Percentiles rank a stretch among this genome's conserved stretches.
Evolutionary conservation across 495 filamentous ascomycete species (phyloP).

Genomic region (Pyrenula massariospora): DNA sequence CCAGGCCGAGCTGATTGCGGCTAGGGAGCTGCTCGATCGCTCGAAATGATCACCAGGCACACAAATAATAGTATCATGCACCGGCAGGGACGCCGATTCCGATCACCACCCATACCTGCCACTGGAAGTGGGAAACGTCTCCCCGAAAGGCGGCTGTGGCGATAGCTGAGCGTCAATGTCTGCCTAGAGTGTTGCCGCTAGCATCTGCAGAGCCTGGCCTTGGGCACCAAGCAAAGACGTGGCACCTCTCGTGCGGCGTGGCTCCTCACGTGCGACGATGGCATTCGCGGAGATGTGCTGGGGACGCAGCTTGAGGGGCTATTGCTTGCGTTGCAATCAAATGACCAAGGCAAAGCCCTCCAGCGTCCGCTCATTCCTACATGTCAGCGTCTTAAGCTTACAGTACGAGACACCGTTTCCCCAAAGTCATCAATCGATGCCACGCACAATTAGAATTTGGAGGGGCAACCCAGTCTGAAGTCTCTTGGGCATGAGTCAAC

Average conservation of each 20-base stretch:
- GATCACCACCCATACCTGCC: too few species aligned
- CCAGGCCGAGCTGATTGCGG: slow-evolving; percentile 64
- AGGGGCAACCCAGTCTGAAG: neutral
- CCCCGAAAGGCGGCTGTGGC: too few species aligned
- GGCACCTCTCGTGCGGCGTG: neutral
- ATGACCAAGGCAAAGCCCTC: too few species aligned
- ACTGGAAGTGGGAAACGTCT: too few species aligned
- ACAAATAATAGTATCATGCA: too few species aligned
- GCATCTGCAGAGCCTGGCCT: neutral
- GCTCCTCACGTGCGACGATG: neutral
- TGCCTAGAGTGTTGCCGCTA: too few species aligned
- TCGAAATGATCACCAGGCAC: neutral
- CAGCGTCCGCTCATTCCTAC: too few species aligned
- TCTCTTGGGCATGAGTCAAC: neutral
- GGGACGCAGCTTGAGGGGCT: neutral
- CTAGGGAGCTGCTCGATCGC: slow-evolving; percentile 55
- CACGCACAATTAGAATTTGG: neutral
- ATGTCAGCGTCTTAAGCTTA: too few species aligned
- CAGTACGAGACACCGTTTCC: too few species aligned
- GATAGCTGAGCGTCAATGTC: too few species aligned
- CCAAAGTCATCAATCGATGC: too few species aligned
- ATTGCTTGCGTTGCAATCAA: neutral
- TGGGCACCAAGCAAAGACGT: neutral
- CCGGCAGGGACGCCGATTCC: too few species aligned
- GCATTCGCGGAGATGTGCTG: neutral